A percentile compares a stretch with the other conserved stretches of the same genome.
Conservation (phyloP, 306 rosid genomes). For the Quercus alba region DNA sequence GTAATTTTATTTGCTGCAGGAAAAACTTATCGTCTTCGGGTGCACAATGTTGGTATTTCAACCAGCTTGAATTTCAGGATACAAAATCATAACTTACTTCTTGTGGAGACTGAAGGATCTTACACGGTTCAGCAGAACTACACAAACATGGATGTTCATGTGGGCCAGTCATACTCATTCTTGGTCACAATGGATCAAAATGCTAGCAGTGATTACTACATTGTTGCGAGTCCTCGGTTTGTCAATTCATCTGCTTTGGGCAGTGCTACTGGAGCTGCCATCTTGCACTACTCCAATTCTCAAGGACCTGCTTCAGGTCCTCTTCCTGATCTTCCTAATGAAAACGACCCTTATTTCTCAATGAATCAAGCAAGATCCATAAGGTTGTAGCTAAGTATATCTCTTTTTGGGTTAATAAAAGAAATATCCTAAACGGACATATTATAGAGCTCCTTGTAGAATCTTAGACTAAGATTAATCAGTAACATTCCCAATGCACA, state of each 20-base stretch:
- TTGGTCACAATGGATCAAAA: constrained; percentile 91
- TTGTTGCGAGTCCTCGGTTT: constrained; percentile 76
- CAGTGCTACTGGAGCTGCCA: constrained; percentile 66
- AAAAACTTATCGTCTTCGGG: constrained; percentile 68
- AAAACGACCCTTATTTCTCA: constrained; percentile 61
- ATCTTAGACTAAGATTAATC: neutral
- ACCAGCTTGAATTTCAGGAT: constrained; percentile 77
- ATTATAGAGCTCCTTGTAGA: neutral
- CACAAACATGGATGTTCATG: constrained; percentile 75
- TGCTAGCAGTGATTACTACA: constrained; percentile 73
- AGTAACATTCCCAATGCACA: neutral
- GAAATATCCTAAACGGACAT: neutral
- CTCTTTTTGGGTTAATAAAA: constrained; percentile 12
- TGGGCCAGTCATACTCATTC: constrained; percentile 87
- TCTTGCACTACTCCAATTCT: constrained; percentile 73
- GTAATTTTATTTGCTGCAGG: constrained; percentile 48
- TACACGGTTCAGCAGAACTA: constrained; percentile 78
- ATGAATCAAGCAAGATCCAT: constrained; percentile 87
- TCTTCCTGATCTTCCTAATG: constrained; percentile 64
- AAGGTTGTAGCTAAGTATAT: constrained; percentile 48
- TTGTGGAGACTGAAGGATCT: constrained; percentile 86
- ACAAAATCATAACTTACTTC: constrained; percentile 72
- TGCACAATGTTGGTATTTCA: constrained; percentile 85
- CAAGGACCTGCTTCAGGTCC: constrained; percentile 85
- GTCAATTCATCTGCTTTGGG: constrained; percentile 66